Evolutionary conservation across 768 basidiomycete genomes (phyloP), one percentile per base, ranked within the genome.

Genomic region (Russula earlei): DNA sequence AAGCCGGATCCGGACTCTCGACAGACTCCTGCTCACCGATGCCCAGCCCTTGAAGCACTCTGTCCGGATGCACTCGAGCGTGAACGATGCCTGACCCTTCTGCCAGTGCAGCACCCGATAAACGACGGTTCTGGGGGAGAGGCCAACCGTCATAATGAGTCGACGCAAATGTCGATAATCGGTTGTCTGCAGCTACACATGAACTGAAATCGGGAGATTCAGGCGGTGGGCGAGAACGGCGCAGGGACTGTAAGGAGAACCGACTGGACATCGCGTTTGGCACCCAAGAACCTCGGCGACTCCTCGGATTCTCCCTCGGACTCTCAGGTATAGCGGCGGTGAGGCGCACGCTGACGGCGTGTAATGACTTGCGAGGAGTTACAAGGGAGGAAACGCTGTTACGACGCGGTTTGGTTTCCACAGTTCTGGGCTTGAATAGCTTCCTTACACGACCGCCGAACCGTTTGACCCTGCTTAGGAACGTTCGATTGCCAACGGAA

Each of bases 221-320:
- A 38, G 33, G 36, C 22, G 53, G 34, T 25, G 38, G 20, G 19
- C 60, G 58, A 37, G 58, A 10, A 29, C 37, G 40, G 40, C 59
- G 54, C 20, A 61, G 58, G 5, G 60, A 55, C 43, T 59, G 58
- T 24, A 61, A 43, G 22, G 60, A 61, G 31, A 61, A 55, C 4
- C 60, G 60, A 51, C 40, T 57, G 11, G 49, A 20, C 48, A 58
- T 25, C 12, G 29, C 10, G 19, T 42, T n/a, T 3, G 19, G 38
- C 11, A 0, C 25, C 24, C 27, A 31, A 19, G 20, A 14, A 10
- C n/a, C 41, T 27, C 37, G 44, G n/a, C 27, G 59, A 33, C 51
- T 53, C 2, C 33, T 29, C 17, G 56, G 56, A 19, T 46, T 58
- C 25, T 51, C 50, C 2, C 33, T 29, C 17, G 56, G 56, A 19